Base-by-base conservation (phyloP, 23 red algal species). In the Gracilaria vermiculophylla region DNA sequence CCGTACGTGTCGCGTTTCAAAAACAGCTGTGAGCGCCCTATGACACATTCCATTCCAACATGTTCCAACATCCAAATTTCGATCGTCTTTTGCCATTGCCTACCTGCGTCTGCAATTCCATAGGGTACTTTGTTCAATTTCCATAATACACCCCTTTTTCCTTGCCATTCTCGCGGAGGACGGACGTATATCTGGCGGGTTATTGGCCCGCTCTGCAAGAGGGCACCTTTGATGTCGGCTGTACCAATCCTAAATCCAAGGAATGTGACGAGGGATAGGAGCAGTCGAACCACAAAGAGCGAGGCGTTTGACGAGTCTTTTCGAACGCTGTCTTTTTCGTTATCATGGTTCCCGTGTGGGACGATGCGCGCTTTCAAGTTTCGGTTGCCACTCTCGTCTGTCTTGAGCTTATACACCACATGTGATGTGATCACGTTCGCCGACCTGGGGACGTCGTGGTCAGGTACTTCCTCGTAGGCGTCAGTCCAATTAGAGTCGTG, bases 231-330 rank as follows among this genome's bases (percentile, higher is more conserved):
- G 1, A 69, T 85, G 47, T 85, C 80, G 19, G 43, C 80, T 23
- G 40, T 53, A 32, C 37, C 61, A 47, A 85, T 69, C 24, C 40
- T 5, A 51, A 69, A 85, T 1, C 61, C 44, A 12, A 85, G 42
- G 57, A 72, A 71, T 19, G 57, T 85, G 29, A 53, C 61, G 12
- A 85, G 64, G 21, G 61, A 85, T 3, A 85, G 37, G 2, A 85
- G 60, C 29, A 85, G 64, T 67, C 80, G 37, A 23, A 85, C 60
- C 2, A 85, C 42, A 25, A 53, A 47, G 3, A 85, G 49, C 34
- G 41, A 19, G 33, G 80, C 57, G 36, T 85, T 85, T 45, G 80
- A 64, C 25, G 80, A 85, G 34, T 85, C 55, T 45, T 85, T 85
- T 20, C 80, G 62, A 32, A 85, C 69, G 24, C 10, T 23, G 37